Conservation (phyloP, 805 yeast genomes). For the Blastobotrys mokoenaii region DNA sequence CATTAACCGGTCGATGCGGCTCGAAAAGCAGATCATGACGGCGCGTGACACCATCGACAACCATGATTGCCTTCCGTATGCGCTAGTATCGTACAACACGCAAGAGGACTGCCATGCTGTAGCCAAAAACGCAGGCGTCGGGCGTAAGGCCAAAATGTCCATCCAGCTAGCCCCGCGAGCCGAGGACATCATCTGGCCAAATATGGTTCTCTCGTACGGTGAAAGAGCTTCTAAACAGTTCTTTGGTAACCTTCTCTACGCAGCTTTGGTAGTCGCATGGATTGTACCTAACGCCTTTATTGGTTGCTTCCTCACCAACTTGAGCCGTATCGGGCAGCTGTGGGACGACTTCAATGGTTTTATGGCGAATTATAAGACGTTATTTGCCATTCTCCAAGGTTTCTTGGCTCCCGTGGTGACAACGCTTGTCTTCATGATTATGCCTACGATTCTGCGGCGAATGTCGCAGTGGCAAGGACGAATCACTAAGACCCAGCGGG, state of each 20-base stretch:
- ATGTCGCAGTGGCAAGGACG: constrained; percentile 32
- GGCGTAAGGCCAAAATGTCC: constrained; percentile 11
- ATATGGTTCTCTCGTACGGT: constrained; percentile 21
- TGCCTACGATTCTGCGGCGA: constrained; percentile 30
- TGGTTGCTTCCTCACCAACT: constrained; percentile 32
- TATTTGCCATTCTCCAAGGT: constrained; percentile 32
- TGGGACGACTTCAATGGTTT: constrained; percentile 28
- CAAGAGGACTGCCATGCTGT: constrained; percentile 18
- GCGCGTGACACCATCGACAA: constrained; percentile 18
- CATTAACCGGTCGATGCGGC: constrained; percentile 7
- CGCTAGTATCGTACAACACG: constrained; percentile 25
- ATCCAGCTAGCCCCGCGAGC: constrained; percentile 29
- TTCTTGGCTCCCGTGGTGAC: constrained; percentile 30
- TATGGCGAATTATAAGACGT: constrained; percentile 19
- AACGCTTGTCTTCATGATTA: constrained; percentile 26
- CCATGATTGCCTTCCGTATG: constrained; percentile 21
- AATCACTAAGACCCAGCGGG: constrained; percentile 30
- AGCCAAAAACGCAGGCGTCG: constrained; percentile 12
- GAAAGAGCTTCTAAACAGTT: constrained; percentile 26
- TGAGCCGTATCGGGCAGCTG: constrained; percentile 29
- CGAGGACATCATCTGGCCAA: constrained; percentile 31
- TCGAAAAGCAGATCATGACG: constrained; percentile 18
- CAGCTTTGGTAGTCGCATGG: constrained; percentile 27
- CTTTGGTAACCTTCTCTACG: constrained; percentile 27
- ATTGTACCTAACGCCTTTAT: constrained; percentile 34